Base-by-base conservation (phyloP, 2,329 filamentous ascomycete genomes). In the Penicillium aurantiogriseum region DNA sequence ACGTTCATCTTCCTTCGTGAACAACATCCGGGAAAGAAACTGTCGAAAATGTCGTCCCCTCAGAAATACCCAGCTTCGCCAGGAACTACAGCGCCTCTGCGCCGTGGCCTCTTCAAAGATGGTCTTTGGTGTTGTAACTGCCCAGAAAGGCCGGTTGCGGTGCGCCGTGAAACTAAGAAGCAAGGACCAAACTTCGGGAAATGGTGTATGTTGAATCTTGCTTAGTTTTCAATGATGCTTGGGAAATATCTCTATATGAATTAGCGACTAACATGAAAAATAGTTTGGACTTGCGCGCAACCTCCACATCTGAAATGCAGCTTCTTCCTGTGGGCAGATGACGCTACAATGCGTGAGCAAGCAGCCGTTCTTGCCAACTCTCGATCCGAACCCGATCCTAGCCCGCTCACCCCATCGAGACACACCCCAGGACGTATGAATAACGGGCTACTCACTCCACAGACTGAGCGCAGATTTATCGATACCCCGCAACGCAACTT, bases 311-410 rank as follows among this genome's bases (percentile, higher is more conserved):
- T 79, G 45, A 74, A 78, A 40, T 88, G 85, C 66, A 76, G 74
- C 5, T 87, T 87, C 74, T 88, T 87, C 56, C 75, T 87, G 0
- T 88, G 84, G 85, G 78, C 81, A 15, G 79, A 81, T 53, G 82
- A 86, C 54, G 85, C 85, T 15, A 77, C 81, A 61, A 61, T 73
- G n/a, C 75, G 85, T 21, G 81, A 84, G 68, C 78, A 80, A 57
- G 71, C 71, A 11, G 77, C 77, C 23, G 70, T 84, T 6, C 66
- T 82, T 59, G 77, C 73, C 59, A 83, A 82, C 61, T 78, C 80
- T 25, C 72, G 75, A 51, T 79, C 76, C 2, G 82, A 85, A 63
- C 70, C 75, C 4, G 56, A 63, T 15, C 51, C 59, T 8, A 55
- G 43, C 3, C 21, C 55, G n/a, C 35, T 53, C 25, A 33, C 56